Conservation (phyloP, 1,284 basidiomycete genomes). For the Ceratobasidium sp. region DNA sequence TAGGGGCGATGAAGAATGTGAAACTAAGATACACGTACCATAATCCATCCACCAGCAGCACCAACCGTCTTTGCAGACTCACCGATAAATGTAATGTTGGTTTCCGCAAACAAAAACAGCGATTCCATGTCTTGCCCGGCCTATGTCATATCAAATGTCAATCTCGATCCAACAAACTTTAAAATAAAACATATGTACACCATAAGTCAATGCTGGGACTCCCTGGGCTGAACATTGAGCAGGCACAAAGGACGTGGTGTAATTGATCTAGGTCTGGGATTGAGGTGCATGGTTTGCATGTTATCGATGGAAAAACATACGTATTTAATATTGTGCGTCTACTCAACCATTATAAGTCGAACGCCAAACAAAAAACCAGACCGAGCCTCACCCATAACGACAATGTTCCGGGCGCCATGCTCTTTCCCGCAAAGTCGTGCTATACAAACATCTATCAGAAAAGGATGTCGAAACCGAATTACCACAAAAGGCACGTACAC, state of each 20-base stretch:
- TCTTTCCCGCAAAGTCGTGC: slow-evolving; percentile 38
- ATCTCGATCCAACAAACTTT: neutral
- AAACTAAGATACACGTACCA: neutral
- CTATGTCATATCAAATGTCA: slow-evolving; percentile 22
- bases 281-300: neutral
- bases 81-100: slow-evolving; percentile 48
- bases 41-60: slow-evolving; percentile 40
- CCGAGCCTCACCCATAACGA: slow-evolving; percentile 14
- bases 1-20: neutral
- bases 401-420: slow-evolving; percentile 35
- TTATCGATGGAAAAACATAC: slow-evolving; percentile 22
- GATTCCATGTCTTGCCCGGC: slow-evolving; percentile 44
- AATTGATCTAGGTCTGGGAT: slow-evolving; percentile 41
- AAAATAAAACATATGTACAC: slow-evolving; percentile 13
- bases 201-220: slow-evolving; percentile 44
- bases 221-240: slow-evolving; percentile 20
- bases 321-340: slow-evolving; percentile 46
- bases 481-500: slow-evolving; percentile 48
- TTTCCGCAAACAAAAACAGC: slow-evolving; percentile 46
- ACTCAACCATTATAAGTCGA: neutral
- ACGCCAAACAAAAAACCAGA: neutral
- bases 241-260: slow-evolving; percentile 39
- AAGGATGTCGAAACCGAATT: neutral
- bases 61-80: slow-evolving; percentile 40
- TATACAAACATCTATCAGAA: slow-evolving; percentile 35